Percentiles rank a stretch among this genome's conserved stretches.
phyloP scores from a whole-genome alignment of 2,329 filamentous ascomycete genomes.

The Cordyceps javanica region DNA sequence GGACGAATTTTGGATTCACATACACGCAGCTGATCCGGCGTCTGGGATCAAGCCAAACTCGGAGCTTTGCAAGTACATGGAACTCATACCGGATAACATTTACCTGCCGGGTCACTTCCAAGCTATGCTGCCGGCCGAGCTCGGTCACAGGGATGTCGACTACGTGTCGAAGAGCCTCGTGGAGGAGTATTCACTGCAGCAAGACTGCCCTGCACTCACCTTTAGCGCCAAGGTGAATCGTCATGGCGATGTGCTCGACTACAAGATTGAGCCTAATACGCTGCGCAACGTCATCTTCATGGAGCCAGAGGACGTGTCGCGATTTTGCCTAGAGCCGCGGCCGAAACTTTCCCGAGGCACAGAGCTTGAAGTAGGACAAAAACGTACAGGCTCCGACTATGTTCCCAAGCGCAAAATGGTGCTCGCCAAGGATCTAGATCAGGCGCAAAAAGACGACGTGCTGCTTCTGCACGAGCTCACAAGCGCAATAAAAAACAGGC shows the following conservation, averaged over 20 bases:
- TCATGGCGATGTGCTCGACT: slow-evolving; percentile 46
- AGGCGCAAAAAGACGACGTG: slow-evolving; percentile 39
- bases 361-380: slow-evolving; percentile 25
- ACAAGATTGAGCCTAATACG: slow-evolving; percentile 46
- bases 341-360: slow-evolving; percentile 19
- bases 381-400: slow-evolving; percentile 13
- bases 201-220: slow-evolving; percentile 48
- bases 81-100: slow-evolving; percentile 52
- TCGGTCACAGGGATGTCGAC: slow-evolving; percentile 25
- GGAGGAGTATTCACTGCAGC: slow-evolving; percentile 48
- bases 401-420: slow-evolving; percentile 37
- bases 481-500: slow-evolving; percentile 35
- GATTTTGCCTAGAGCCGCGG: slow-evolving; percentile 32
- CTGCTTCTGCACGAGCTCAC: slow-evolving; percentile 42
- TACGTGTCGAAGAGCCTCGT: slow-evolving; percentile 34
- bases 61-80: slow-evolving; percentile 53
- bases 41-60: slow-evolving; percentile 59
- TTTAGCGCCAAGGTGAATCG: slow-evolving; percentile 55
- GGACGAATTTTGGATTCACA: slow-evolving; percentile 64
- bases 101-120: slow-evolving; percentile 54
- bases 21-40: slow-evolving; percentile 74
- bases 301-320: slow-evolving; percentile 44
- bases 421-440: slow-evolving; percentile 34
- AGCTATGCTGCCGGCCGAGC: slow-evolving; percentile 47
- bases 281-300: slow-evolving; percentile 53